Evolutionary conservation across 352 stramenopile species (phyloP), one percentile per base, ranked within the genome.

Genomic region (Globisporangium apiculatum): DNA sequence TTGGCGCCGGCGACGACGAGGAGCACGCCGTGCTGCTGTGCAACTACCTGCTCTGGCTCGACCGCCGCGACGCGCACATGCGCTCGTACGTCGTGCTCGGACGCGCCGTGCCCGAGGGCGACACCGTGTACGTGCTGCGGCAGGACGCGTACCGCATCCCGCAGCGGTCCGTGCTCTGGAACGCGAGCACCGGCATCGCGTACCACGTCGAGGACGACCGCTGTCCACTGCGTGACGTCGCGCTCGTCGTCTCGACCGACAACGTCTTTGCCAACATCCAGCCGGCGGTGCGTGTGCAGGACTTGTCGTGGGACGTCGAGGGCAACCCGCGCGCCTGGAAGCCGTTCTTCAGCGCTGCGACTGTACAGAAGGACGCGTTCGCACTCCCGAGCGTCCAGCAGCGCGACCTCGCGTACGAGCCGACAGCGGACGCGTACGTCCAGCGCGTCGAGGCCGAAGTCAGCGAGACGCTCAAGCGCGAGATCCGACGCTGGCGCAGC

Each of bases 191-290:
- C 7, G 91, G 89, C 2, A 67, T 83, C 12, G 78, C 77, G 7
- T 97, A 96, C 64, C 64, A 69, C 55, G 69, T 83, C 53, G 65
- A 69, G 36, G 91, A 97, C 60, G 71, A 83, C 7, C 72, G 79
- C n/a, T 96, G 83, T 48, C 90, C 93, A 17, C 68, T 98, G 51
- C 65, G 82, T 7, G 79, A 96, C 50, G 75, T 98, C 7, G 85
- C 75, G 18, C 78, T 94, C 48, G 74, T 97, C n/a, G 76, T 95
- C 0, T 95, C 79, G n/a, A 79, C 64, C 47, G 73, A 90, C 50
- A 98, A 98, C 55, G 66, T 97, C 7, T 98, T 86, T 53, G 91
- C 85, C 35, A 98, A 98, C 58, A 55, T 96, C 4, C 80, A 97
- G 47, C 67, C 68, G 24, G 48, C 75, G 0, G 66, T 66, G 14